Conservation (phyloP, 1,284 basidiomycete genomes). For the Irpex sp. region DNA sequence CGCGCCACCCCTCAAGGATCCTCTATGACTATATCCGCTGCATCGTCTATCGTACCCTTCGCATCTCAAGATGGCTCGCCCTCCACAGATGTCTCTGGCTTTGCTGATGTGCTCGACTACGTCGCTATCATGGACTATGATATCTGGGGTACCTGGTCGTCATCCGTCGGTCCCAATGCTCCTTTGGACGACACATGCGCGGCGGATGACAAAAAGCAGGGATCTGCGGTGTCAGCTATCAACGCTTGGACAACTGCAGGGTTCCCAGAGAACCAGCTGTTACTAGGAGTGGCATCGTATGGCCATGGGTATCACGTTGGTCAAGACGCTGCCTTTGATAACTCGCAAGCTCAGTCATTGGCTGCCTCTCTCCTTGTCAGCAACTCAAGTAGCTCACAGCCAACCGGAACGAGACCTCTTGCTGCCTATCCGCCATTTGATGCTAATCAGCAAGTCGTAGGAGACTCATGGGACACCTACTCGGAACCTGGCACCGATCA, state of each 20-base stretch:
- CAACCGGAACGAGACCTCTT: constrained; percentile 20
- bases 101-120: constrained; percentile 61
- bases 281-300: constrained; percentile 64
- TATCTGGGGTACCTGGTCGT: constrained; percentile 51
- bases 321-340: constrained; percentile 25
- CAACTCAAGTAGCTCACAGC: not conserved
- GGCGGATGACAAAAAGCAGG: constrained; percentile 43
- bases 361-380: not conserved
- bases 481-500: constrained; percentile 28
- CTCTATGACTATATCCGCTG: constrained; percentile 51
- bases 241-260: constrained; percentile 59
- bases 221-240: constrained; percentile 64
- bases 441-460: constrained; percentile 32
- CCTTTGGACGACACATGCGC: constrained; percentile 63
- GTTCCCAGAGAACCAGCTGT: constrained; percentile 58
- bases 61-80: constrained; percentile 47
- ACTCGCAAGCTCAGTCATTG: constrained; percentile 7
- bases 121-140: constrained; percentile 77
- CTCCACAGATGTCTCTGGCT: constrained; percentile 51
- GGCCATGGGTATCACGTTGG: constrained; percentile 43
- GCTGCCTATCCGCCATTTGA: constrained; percentile 38
- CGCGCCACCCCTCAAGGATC: constrained; percentile 26
- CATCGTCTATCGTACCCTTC: constrained; percentile 56
- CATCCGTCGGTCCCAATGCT: constrained; percentile 59
- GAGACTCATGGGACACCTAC: constrained; percentile 39